These are phyloP conservation scores for Plasmodium fragile DNA, from an alignment of 169 alveolate species.

Conservation along the genomic window DNA sequence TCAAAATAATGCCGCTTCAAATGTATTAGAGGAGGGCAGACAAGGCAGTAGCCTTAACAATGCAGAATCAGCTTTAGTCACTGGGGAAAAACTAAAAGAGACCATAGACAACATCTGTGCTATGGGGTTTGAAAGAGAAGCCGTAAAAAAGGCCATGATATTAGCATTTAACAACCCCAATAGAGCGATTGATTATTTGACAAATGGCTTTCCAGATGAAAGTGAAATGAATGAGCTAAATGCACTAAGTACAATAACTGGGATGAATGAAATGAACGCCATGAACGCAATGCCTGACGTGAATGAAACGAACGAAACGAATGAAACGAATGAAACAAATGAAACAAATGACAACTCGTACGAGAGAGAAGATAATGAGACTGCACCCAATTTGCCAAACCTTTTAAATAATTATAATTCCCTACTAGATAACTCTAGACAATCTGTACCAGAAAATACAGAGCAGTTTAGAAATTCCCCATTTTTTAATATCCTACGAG, in stretches of 20 bases:
- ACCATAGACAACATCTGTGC: slow-evolving; percentile 88
- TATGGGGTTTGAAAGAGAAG: slow-evolving; percentile 94
- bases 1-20: slow-evolving; percentile 22
- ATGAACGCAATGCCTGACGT: slow-evolving; percentile 28
- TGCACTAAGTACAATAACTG: slow-evolving; percentile 35
- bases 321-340: background rate
- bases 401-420: slow-evolving; percentile 40
- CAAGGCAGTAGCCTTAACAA: slow-evolving; percentile 79
- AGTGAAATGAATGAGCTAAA: slow-evolving; percentile 21
- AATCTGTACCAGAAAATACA: slow-evolving; percentile 8
- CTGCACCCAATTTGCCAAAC: slow-evolving; percentile 58
- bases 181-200: slow-evolving; percentile 95
- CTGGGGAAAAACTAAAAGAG: slow-evolving; percentile 75
- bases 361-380: slow-evolving; percentile 72
- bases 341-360: slow-evolving; percentile 54
- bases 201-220: slow-evolving; percentile 88
- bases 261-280: background rate
- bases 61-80: slow-evolving; percentile 56
- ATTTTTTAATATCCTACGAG: slow-evolving; percentile 86
- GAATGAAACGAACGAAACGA: background rate
- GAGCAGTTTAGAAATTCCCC: slow-evolving; percentile 86
- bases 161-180: slow-evolving; percentile 97
- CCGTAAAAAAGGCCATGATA: slow-evolving; percentile 92
- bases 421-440: slow-evolving; percentile 11
- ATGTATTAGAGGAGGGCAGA: slow-evolving; percentile 81